Evolutionary conservation across 2,329 filamentous ascomycete species (phyloP), one percentile per base, ranked within the genome.

Genomic region (Teratosphaeria pseudoeucalypti): DNA sequence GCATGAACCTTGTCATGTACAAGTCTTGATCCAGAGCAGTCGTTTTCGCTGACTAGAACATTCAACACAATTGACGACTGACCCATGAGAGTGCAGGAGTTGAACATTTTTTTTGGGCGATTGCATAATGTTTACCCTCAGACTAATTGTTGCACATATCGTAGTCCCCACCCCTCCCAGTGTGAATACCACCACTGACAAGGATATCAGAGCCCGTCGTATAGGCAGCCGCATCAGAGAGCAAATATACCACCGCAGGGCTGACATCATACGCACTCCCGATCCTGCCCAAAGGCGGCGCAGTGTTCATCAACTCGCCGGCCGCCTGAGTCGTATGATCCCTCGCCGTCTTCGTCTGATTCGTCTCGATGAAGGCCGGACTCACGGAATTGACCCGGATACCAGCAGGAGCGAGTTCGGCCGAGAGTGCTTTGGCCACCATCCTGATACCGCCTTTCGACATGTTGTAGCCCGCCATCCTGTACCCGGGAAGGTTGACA

Each of bases 381-480:
- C 60, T 63, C 32, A 67, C 64, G 14, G 61, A 62, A 43, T 67
- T 67, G 54, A 66, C 62, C 1, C 66, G 56, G 19, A 67, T 65
- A 9, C 66, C 66, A 58, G 67, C 63, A 34, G 57, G 34, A 9
- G 58, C 58, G 27, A 65, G 37, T 52, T 65, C 63, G 4, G 58
- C 57, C 7, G 65, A 66, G 34, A 69, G 60, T 12, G 67, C 64
- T 43, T 68, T 68, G 52, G 67, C 64, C 6, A 71, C 61, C 2
- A 66, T 66, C 37, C 61, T 61, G 11, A 71, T 62, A 27, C 65
- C 69, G 11, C 64, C 63, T 54, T 69, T 71, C 52, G 68, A 71
- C 52, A 71, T 69, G 47, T 66, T 68, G 66, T 72, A 74, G 60
- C 65, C 67, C 7, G 65, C 63, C 61, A 73, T 72, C 9, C 67